Conservation (phyloP, 2,329 filamentous ascomycete genomes). For the Aureobasidium lini region DNA sequence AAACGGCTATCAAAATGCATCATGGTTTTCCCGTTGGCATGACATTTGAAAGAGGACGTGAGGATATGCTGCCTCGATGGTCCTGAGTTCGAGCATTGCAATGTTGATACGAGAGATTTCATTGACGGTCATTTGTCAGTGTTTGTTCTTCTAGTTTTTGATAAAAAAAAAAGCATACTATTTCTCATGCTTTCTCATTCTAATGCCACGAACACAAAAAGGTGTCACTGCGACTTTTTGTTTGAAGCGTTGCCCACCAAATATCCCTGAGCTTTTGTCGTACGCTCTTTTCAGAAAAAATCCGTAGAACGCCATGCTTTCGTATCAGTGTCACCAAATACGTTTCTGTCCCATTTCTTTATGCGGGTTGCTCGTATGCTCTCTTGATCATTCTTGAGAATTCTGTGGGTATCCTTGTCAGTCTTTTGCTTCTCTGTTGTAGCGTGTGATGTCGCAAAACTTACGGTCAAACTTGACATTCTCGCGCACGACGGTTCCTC, state of each 20-base stretch:
- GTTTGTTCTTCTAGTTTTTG: neutral
- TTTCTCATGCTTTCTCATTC: neutral
- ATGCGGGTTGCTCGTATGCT: constrained; percentile 74
- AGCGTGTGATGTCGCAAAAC: constrained; percentile 18
- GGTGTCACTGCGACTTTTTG: neutral
- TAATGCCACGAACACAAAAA: neutral
- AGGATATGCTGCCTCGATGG: too few species aligned
- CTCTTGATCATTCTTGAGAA: constrained; percentile 73
- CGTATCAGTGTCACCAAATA: constrained; percentile 6
- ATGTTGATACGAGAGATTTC: neutral
- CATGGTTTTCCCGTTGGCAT: too few species aligned
- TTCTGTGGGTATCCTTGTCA: constrained; percentile 31
- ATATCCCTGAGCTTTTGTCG: neutral
- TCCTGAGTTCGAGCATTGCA: neutral
- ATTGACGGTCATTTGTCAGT: neutral
- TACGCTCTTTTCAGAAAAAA: neutral
- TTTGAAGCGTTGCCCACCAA: neutral
- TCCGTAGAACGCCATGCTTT: constrained; percentile 15
- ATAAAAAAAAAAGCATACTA: neutral
- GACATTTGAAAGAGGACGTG: too few species aligned
- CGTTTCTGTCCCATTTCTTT: neutral
- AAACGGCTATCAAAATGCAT: too few species aligned
- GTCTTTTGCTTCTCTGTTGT: neutral
- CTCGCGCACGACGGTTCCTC: constrained; percentile 90
- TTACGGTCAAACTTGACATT: constrained; percentile 79